Conservation (phyloP, 257 asterid genomes). For the Leptodermis oblonga region DNA sequence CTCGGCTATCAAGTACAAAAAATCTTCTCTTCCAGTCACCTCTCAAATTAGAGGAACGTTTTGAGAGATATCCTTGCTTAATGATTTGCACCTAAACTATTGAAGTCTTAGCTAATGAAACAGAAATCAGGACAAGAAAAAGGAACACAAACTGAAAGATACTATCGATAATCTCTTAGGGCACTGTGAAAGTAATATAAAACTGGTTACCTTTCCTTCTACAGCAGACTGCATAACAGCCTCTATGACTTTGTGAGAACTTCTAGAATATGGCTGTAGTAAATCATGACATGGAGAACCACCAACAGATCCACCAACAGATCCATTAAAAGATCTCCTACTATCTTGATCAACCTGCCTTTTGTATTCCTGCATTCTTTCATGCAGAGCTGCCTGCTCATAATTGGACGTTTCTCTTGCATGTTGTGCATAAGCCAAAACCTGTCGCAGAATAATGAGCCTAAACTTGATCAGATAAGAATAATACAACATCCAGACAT, state of each 20-base stretch:
- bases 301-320: constrained; percentile 71
- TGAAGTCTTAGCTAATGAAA: constrained; percentile 47
- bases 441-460: constrained; percentile 42
- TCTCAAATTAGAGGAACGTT: constrained; percentile 89
- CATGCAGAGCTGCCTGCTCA: constrained; percentile 96
- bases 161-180: constrained; percentile 6
- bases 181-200: not conserved
- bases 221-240: constrained; percentile 99
- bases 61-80: constrained; percentile 97
- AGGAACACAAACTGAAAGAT: constrained; percentile 10
- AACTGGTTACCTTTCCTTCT: constrained; percentile 75
- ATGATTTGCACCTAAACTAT: constrained; percentile 97
- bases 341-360: constrained; percentile 93
- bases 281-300: constrained; percentile 98
- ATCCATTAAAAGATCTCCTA: constrained; percentile 82
- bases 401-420: constrained; percentile 94
- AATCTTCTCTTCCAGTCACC: constrained; percentile 99
- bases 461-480: not conserved
- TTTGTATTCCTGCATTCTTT: constrained; percentile 97
- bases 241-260: constrained; percentile 98
- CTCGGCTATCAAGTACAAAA: constrained; percentile 98
- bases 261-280: constrained; percentile 85
- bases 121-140: constrained; percentile 6
- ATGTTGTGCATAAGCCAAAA: constrained; percentile 91
- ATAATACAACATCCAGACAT: not conserved